Evolutionary conservation across 2,329 filamentous ascomycete genomes (phyloP).

Genomic region (Colletotrichum costaricense): DNA sequence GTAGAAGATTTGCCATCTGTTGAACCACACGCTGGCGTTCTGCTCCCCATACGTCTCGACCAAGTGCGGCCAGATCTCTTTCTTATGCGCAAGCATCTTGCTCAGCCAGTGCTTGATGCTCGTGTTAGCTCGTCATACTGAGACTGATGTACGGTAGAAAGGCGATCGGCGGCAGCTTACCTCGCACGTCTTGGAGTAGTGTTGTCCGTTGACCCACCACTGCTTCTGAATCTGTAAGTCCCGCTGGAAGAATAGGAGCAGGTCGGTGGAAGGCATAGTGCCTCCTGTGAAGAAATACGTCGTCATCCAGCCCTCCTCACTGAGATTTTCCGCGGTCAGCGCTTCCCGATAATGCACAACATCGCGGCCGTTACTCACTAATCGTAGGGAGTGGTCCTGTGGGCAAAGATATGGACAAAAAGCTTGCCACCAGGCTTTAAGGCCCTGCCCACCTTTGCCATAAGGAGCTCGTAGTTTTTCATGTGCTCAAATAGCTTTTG

Average conservation of each 20-base stretch:
- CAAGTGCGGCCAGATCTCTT: slow-evolving; percentile 72
- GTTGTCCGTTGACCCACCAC: slow-evolving; percentile 77
- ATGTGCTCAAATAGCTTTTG: slow-evolving; percentile 77
- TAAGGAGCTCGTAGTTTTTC: slow-evolving; percentile 78
- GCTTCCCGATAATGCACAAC: neutral
- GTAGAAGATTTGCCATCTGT: slow-evolving; percentile 79
- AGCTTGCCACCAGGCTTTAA: slow-evolving; percentile 73
- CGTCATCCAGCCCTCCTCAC: slow-evolving; percentile 79
- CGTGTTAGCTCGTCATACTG: neutral
- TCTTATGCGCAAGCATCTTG: slow-evolving; percentile 69
- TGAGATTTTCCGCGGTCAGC: neutral
- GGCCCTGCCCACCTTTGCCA: slow-evolving; percentile 70
- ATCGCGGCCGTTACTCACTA: slow-evolving; percentile 48
- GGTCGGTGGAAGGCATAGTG: slow-evolving; percentile 76
- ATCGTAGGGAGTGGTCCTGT: slow-evolving; percentile 74
- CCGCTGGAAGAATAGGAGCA: slow-evolving; percentile 74
- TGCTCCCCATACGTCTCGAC: slow-evolving; percentile 73
- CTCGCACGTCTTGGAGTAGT: slow-evolving; percentile 79
- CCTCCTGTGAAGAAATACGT: slow-evolving; percentile 79
- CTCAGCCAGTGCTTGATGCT: slow-evolving; percentile 66
- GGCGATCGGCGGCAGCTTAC: slow-evolving; percentile 47
- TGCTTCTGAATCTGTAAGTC: slow-evolving; percentile 70
- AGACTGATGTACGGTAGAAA: neutral
- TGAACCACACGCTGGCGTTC: slow-evolving; percentile 71
- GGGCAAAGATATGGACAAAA: slow-evolving; percentile 76